These are phyloP conservation scores for Phytomonas serpens DNA, from an alignment of 208 protist species.

Conservation along the genomic window DNA sequence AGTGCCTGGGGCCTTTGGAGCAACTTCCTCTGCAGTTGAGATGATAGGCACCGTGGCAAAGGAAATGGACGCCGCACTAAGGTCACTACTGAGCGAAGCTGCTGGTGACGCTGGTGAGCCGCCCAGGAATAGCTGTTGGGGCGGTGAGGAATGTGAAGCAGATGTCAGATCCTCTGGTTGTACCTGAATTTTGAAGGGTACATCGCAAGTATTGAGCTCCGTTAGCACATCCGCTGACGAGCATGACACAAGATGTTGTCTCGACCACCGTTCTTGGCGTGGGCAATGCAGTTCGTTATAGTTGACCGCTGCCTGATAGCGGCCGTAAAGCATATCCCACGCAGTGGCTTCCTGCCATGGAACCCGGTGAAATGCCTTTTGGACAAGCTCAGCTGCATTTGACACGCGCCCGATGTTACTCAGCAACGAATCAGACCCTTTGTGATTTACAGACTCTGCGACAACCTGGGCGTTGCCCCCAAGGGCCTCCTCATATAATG, in stretches of 20 bases:
- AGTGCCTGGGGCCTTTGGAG: neutral
- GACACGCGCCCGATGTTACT: neutral
- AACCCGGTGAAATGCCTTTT: conserved; percentile 8
- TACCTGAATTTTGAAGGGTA: neutral
- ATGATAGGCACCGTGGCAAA: neutral
- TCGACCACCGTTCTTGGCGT: conserved; percentile 35
- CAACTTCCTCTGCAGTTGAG: neutral
- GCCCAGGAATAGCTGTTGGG: neutral
- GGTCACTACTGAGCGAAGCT: neutral
- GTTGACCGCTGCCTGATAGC: conserved; percentile 15
- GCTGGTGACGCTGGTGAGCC: neutral
- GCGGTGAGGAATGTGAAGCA: neutral
- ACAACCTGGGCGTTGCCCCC: neutral
- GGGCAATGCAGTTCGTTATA: conserved; percentile 35
- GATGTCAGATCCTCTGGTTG: neutral
- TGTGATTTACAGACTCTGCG: neutral
- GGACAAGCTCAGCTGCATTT: conserved; percentile 13
- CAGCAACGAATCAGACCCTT: neutral
- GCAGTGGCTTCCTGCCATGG: conserved; percentile 18
- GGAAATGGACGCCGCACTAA: neutral
- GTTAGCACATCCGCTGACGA: neutral
- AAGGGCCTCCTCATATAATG: neutral
- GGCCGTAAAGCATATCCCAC: conserved; percentile 26
- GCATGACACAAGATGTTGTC: neutral
- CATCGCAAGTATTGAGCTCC: neutral